phyloP scores from a whole-genome alignment of 2,329 filamentous ascomycete species.

The Calycina herbarum region DNA sequence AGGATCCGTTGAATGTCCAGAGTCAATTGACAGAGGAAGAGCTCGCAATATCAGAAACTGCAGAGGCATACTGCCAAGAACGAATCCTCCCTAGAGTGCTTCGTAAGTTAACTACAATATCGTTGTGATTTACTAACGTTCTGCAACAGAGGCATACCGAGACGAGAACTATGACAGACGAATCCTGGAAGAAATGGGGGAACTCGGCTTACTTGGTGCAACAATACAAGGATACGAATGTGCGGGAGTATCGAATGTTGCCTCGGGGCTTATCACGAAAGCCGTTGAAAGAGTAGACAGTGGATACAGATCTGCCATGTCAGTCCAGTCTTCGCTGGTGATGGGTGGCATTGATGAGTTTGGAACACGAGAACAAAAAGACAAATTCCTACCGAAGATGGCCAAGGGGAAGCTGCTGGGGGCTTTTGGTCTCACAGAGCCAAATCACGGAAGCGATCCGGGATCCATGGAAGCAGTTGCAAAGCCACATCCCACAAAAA shows the following conservation, averaged over 20 bases:
- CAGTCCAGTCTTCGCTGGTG: slow-evolving; percentile 86
- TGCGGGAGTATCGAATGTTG: slow-evolving; percentile 83
- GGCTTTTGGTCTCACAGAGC: slow-evolving; percentile 87
- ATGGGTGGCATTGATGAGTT: slow-evolving; percentile 93
- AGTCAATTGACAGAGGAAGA: slow-evolving; percentile 88
- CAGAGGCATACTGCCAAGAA: slow-evolving; percentile 93
- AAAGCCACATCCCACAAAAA: slow-evolving; percentile 80
- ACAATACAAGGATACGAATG: slow-evolving; percentile 87
- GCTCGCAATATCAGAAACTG: slow-evolving; percentile 83
- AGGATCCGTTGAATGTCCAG: slow-evolving; percentile 77
- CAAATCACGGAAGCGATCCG: slow-evolving; percentile 89
- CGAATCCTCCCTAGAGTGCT: slow-evolving; percentile 80
- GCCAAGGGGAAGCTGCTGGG: slow-evolving; percentile 81
- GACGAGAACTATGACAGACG: slow-evolving; percentile 83
- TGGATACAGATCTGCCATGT: slow-evolving; percentile 90
- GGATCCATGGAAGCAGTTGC: slow-evolving; percentile 88
- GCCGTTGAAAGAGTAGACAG: slow-evolving; percentile 90
- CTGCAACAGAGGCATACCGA: slow-evolving; percentile 72
- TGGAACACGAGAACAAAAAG: slow-evolving; percentile 82
- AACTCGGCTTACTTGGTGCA: slow-evolving; percentile 82
- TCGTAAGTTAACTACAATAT: slow-evolving; percentile 53
- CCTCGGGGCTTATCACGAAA: slow-evolving; percentile 84
- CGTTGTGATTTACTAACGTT: slow-evolving; percentile 12
- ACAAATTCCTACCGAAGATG: slow-evolving; percentile 77
- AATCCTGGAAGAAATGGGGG: slow-evolving; percentile 89